Evolutionary conservation across 345 rosid genomes (phyloP).

Genomic region (Jatropha curcas): DNA sequence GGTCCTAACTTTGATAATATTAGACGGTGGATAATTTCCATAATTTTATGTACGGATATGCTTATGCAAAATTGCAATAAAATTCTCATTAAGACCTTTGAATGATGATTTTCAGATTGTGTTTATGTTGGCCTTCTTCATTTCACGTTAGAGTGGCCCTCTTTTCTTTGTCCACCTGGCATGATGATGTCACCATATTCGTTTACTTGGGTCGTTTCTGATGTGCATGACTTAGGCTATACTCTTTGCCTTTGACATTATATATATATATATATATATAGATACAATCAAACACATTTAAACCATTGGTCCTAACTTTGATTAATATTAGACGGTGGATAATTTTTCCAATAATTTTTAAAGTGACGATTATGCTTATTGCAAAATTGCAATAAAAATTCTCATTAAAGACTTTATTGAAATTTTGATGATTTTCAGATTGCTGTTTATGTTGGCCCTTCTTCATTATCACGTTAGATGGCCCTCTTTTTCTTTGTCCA

Average conservation of each 20-base stretch:
- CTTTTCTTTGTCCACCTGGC: not conserved
- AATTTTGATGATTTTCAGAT: not conserved
- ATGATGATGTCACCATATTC: conserved; percentile 2
- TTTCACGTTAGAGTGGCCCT: not conserved
- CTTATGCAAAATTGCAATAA: not conserved
- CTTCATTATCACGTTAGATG: not conserved
- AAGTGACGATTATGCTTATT: not conserved
- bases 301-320: not conserved
- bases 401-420: not conserved
- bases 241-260: not conserved
- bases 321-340: not conserved
- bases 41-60: not conserved
- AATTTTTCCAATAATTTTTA: not conserved
- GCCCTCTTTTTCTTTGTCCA: not conserved
- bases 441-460: not conserved
- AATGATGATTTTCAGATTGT: not conserved
- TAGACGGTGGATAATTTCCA: not conserved
- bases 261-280: no score
- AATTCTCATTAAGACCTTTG: not conserved
- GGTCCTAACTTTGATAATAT: not conserved
- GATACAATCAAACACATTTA: not conserved
- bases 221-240: conserved; percentile 7
- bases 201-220: conserved; percentile 3
- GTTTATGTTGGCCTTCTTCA: not conserved
- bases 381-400: not conserved